Percentiles rank a stretch among this genome's conserved stretches.
Evolutionary conservation across 2,329 filamentous ascomycete genomes (phyloP).

Genomic region (Colletotrichum noveboracense): DNA sequence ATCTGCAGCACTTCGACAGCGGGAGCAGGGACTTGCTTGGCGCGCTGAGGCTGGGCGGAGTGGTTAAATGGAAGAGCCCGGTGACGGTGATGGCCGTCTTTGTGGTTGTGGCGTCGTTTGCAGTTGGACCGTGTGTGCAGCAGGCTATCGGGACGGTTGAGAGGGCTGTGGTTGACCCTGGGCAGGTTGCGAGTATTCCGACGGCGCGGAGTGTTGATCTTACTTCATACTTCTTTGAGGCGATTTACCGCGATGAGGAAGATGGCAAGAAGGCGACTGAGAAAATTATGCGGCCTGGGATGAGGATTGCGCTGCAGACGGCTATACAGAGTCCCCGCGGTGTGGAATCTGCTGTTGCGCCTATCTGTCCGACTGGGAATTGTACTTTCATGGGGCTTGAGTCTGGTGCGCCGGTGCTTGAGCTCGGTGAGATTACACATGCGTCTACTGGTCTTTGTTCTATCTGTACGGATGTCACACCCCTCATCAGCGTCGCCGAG

Average conservation of each 20-base stretch:
- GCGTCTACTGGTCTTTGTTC: neutral
- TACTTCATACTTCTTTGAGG: neutral
- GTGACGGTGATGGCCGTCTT: neutral
- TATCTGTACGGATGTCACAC: neutral
- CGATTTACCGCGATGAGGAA: neutral
- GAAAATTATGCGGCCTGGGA: neutral
- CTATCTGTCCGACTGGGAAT: neutral
- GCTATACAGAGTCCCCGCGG: neutral
- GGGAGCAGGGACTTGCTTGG: neutral
- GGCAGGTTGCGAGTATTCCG: neutral
- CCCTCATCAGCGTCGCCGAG: neutral
- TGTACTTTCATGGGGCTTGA: neutral
- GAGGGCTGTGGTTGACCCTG: rapidly evolving
- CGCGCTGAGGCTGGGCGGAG: neutral
- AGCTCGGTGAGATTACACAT: neutral
- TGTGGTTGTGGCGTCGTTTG: neutral
- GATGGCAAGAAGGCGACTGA: rapidly evolving
- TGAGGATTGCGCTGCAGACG: neutral
- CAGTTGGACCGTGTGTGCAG: neutral
- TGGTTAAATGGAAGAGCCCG: neutral
- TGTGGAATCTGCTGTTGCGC: neutral
- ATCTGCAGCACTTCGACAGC: neutral
- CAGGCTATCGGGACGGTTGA: neutral
- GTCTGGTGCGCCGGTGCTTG: neutral
- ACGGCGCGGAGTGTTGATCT: neutral